Evolutionary conservation across 2,329 filamentous ascomycete species (phyloP).

Genomic region (Amphichorda felina): DNA sequence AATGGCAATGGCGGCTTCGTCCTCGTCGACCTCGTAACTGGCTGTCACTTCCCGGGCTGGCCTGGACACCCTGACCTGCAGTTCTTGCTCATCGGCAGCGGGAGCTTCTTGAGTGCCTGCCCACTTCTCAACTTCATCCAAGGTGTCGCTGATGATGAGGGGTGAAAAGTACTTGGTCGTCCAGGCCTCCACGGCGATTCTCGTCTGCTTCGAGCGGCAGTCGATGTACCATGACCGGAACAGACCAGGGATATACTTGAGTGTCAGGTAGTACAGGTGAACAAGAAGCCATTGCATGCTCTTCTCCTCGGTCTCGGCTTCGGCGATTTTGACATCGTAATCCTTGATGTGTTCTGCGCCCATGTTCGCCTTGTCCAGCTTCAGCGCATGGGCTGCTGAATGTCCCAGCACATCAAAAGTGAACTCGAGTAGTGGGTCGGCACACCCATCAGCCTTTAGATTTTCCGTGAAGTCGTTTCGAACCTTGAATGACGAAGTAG

Average conservation of each 20-base stretch:
- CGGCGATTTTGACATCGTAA: slow-evolving; percentile 40
- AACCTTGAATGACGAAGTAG: slow-evolving; percentile 67
- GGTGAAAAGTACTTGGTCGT: slow-evolving; percentile 75
- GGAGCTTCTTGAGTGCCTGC: slow-evolving; percentile 36
- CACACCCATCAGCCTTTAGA: slow-evolving; percentile 61
- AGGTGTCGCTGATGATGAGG: slow-evolving; percentile 50
- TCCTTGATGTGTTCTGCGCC: slow-evolving; percentile 39
- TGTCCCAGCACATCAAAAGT: slow-evolving; percentile 78
- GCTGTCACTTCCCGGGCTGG: slow-evolving; percentile 68
- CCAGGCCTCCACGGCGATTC: slow-evolving; percentile 70
- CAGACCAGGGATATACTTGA: slow-evolving; percentile 66
- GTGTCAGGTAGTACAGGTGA: slow-evolving; percentile 72
- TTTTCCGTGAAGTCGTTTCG: slow-evolving; percentile 70
- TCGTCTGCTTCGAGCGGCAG: slow-evolving; percentile 70
- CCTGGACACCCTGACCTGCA: slow-evolving; percentile 59
- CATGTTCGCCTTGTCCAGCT: slow-evolving; percentile 57
- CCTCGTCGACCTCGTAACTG: slow-evolving; percentile 79
- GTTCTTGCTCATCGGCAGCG: slow-evolving; percentile 37
- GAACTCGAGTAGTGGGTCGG: slow-evolving; percentile 62
- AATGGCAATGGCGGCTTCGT: slow-evolving; percentile 72
- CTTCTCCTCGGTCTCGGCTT: slow-evolving; percentile 50
- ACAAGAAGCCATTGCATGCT: slow-evolving; percentile 76
- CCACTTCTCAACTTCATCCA: slow-evolving; percentile 62
- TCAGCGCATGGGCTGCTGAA: slow-evolving; percentile 59
- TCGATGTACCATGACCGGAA: slow-evolving; percentile 80